phyloP scores from a whole-genome alignment of 73 alveolate genomes.

The Symbiodinium natans region DNA sequence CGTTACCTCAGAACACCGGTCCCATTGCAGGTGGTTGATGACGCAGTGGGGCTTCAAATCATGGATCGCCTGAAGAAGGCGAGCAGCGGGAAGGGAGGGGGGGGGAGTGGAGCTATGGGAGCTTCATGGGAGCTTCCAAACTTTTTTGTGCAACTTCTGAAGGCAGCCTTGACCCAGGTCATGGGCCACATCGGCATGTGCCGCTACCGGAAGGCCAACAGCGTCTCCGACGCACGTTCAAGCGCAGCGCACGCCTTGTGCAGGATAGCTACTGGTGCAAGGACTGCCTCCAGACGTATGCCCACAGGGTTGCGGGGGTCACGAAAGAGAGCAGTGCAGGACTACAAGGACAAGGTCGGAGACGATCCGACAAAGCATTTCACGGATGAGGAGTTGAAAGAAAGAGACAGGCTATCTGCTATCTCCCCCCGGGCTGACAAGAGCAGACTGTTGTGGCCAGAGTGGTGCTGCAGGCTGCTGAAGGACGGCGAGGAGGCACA shows the following conservation, averaged over 20 bases:
- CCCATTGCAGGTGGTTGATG: constrained; percentile 92
- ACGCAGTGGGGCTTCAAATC: constrained; percentile 54
- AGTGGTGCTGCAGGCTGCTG: constrained; percentile 14
- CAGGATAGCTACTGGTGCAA: constrained; percentile 94
- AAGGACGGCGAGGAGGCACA: constrained; percentile 92
- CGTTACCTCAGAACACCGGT: too few relatives aligned
- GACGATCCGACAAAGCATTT: constrained; percentile 91
- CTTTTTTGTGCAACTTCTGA: neutral
- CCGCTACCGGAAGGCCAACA: constrained; percentile 84
- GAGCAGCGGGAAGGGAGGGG: neutral
- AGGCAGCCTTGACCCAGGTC: neutral
- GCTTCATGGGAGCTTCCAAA: neutral
- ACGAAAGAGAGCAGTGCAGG: constrained; percentile 24
- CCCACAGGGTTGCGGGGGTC: neutral
- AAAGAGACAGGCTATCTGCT: constrained; percentile 71
- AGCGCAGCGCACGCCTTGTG: neutral
- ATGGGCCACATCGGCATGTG: constrained; percentile 94
- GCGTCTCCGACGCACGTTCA: neutral
- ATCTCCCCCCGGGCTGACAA: too few relatives aligned
- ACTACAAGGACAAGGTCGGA: constrained; percentile 89
- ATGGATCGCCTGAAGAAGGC: constrained; percentile 77
- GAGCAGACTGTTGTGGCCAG: too few relatives aligned
- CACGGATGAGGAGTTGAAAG: constrained; percentile 91
- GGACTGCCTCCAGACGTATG: neutral
- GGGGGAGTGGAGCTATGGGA: neutral